Base-by-base conservation (phyloP, 2,329 filamentous ascomycete species). In the Venturia oleaginea region DNA sequence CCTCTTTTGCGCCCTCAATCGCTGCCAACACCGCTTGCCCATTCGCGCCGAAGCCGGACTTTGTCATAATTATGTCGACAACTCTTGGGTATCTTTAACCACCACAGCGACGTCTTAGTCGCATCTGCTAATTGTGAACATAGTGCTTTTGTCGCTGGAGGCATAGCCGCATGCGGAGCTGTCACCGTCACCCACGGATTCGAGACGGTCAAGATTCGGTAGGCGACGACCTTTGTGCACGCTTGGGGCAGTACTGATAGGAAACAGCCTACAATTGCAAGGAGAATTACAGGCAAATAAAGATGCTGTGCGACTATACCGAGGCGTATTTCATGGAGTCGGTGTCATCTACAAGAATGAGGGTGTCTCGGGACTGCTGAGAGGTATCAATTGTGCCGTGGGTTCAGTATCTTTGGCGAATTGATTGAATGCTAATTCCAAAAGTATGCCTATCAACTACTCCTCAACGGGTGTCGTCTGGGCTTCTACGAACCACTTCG, bases 191-290 rank as follows among this genome's bases (percentile, higher is more conserved):
- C 94, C 61, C 94, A 99, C 78, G 92, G 92, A 65, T 97, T 97
- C 79, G 94, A 99, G 79, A 97, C 93, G 15, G 92, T 99, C 75
- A 99, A 99, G 84, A 97, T 97, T 74, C 90, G 92, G 89, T 92
- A 81, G 74, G 82, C 65, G 17, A 24, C 24, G 32, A 2, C n/a
- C 15, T 8, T 2, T 24, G 4, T 22, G 32, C 22, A 51, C 51
- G 0, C 7, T 37, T 34, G 6, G 32, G 40, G 22, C 40, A 43
- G 15, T 1, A 24, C 42, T 64, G 22, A 65, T n/a, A 10, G 30
- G 32, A 22, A 43, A 66, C 75, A 92, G 91, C 72, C 86, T 99
- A 84, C 94, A 99, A 80, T 78, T 99, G 64, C 94, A 99, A 77
- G 94, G 94, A 76, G 94, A 99, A 77, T 84, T 99, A 64, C 91